These are phyloP conservation scores for Puccinia novopanici DNA, from an alignment of 1,284 basidiomycete species.

Conservation along the genomic window DNA sequence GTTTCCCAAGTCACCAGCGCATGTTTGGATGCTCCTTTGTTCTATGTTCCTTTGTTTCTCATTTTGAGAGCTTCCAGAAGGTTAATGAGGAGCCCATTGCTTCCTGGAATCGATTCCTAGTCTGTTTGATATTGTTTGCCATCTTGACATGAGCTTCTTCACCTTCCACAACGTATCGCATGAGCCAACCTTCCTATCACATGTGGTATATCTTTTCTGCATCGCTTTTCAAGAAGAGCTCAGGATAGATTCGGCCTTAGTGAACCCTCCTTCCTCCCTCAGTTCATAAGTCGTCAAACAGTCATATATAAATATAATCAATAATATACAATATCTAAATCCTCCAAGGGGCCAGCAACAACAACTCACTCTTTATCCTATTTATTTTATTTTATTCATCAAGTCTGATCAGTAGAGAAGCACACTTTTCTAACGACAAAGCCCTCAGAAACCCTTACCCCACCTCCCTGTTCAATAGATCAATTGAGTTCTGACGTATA, in stretches of 20 bases:
- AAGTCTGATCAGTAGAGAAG: neutral
- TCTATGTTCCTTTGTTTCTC: conserved; percentile 12
- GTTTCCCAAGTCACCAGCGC: conserved; percentile 8
- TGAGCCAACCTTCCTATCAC: neutral
- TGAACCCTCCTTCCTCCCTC: neutral
- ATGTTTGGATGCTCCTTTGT: conserved; percentile 27
- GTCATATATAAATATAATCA: neutral
- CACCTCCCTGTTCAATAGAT: conserved; percentile 17
- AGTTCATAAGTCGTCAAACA: conserved; percentile 1
- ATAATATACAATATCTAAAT: neutral
- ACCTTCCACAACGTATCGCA: neutral
- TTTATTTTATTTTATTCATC: neutral
- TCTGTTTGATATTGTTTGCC: neutral
- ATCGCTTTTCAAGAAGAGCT: neutral
- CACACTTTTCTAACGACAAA: neutral
- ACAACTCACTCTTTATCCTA: neutral
- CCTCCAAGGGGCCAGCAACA: too few relatives aligned
- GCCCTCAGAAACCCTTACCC: conserved; percentile 6
- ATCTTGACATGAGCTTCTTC: neutral
- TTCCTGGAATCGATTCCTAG: neutral
- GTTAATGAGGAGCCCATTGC: neutral
- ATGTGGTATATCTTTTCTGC: neutral
- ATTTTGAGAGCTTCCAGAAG: neutral
- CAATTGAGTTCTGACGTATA: conserved; percentile 11
- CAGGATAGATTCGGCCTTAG: neutral